A percentile compares a stretch with the other conserved stretches of the same genome.
Evolutionary conservation across 106 monocot genomes (phyloP).

Genomic region (Vanilla planifolia): DNA sequence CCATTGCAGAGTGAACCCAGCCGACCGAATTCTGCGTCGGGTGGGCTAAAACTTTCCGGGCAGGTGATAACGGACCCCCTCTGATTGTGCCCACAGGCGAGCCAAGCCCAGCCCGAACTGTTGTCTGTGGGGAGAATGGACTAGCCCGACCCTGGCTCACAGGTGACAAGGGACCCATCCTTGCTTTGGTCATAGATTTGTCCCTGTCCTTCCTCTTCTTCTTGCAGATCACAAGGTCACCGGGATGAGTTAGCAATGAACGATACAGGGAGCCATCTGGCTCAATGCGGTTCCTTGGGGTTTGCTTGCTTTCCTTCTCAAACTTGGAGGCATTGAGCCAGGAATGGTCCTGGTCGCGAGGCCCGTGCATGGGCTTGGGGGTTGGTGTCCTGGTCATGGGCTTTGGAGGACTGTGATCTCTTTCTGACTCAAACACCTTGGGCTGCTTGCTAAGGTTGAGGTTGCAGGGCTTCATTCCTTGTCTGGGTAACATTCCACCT

Average conservation of each 20-base stretch:
- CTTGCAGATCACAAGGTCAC: slow-evolving; percentile 84
- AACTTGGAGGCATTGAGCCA: slow-evolving; percentile 17
- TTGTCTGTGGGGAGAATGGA: slow-evolving; percentile 21
- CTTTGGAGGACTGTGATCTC: slow-evolving; percentile 5
- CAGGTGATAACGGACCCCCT: slow-evolving; percentile 20
- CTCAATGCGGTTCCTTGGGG: slow-evolving; percentile 3
- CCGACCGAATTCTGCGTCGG: slow-evolving; percentile 14
- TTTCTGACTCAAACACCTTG: slow-evolving; percentile 13
- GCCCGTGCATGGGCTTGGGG: not conserved
- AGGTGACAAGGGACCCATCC: slow-evolving; percentile 29
- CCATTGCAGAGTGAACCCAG: slow-evolving; percentile 16
- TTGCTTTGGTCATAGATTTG: slow-evolving; percentile 29
- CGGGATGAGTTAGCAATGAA: slow-evolving; percentile 49
- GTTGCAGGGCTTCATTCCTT: slow-evolving; percentile 16
- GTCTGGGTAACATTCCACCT: slow-evolving; percentile 20
- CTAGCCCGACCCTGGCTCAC: slow-evolving; percentile 19
- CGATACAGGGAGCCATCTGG: slow-evolving; percentile 12
- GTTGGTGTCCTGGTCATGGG: not conserved
- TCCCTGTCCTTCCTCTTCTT: slow-evolving; percentile 94
- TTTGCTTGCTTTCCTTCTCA: slow-evolving; percentile 26
- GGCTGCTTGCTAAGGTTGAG: slow-evolving; percentile 32
- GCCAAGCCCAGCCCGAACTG: slow-evolving; percentile 15
- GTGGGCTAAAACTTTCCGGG: slow-evolving; percentile 21
- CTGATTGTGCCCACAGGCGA: slow-evolving; percentile 14
- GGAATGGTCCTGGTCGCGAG: slow-evolving; percentile 15